Conservation (phyloP, 2,329 filamentous ascomycete species). For the Aspergillus melleus region DNA sequence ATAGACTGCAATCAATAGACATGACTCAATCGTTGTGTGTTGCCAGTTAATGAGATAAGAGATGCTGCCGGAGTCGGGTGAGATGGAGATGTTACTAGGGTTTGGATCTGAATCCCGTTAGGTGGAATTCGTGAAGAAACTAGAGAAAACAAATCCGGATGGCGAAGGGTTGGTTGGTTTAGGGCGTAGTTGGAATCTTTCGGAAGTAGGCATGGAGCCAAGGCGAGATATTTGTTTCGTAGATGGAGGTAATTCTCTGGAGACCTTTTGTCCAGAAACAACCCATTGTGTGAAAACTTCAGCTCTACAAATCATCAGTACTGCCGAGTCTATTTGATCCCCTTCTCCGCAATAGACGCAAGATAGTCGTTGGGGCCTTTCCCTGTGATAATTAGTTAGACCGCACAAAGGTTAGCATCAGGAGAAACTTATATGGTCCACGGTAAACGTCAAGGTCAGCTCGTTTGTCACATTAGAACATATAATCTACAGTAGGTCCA, state of each 20-base stretch:
- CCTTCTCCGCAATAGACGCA: constrained; percentile 16
- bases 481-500: constrained; percentile 25
- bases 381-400: constrained; percentile 10
- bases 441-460: constrained; percentile 17
- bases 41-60: constrained; percentile 27
- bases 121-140: background rate
- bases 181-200: constrained; percentile 6
- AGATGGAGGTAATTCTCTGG: constrained; percentile 19
- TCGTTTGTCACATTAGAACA: constrained; percentile 27
- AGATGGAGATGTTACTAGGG: constrained; percentile 23
- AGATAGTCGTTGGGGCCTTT: constrained; percentile 18
- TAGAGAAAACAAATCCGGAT: constrained; percentile 16
- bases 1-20: constrained; percentile 18
- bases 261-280: constrained; percentile 18
- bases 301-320: constrained; percentile 21
- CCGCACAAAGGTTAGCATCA: background rate
- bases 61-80: constrained; percentile 18
- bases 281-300: constrained; percentile 24
- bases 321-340: constrained; percentile 18
- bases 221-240: constrained; percentile 21
- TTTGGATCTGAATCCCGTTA: constrained; percentile 20
- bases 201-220: constrained; percentile 23
- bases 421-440: constrained; percentile 22
- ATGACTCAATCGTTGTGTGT: constrained; percentile 18
- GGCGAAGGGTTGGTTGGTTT: constrained; percentile 23